Evolutionary conservation across 164 flowering plant species (phyloP).

Genomic region (Tetracentron sinense): DNA sequence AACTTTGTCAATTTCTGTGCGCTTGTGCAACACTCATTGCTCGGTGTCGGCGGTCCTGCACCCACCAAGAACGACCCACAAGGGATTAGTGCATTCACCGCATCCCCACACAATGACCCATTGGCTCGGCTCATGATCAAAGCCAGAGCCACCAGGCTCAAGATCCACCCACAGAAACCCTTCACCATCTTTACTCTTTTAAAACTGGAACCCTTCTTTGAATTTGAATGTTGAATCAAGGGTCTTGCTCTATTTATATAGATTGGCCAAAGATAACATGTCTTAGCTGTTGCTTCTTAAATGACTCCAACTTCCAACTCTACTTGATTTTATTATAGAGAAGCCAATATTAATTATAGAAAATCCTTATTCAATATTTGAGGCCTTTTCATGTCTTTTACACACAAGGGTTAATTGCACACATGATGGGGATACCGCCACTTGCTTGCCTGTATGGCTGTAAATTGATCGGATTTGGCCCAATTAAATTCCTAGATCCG

Average conservation of each 20-base stretch:
- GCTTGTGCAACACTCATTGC: constrained; percentile 30
- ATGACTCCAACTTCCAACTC: not conserved
- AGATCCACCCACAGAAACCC: constrained; percentile 3
- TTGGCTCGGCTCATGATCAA: not conserved
- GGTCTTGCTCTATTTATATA: not conserved
- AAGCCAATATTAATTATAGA: too few relatives aligned
- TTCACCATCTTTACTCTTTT: constrained; percentile 6
- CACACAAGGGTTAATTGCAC: too few relatives aligned
- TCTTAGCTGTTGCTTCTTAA: not conserved
- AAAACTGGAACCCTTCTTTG: not conserved
- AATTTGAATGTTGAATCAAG: not conserved
- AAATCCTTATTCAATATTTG: too few relatives aligned
- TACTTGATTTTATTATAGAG: not conserved
- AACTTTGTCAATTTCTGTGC: constrained; percentile 19
- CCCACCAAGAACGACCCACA: constrained; percentile 35
- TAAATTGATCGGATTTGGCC: too few relatives aligned
- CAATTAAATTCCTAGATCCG: too few relatives aligned
- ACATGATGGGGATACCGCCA: too few relatives aligned
- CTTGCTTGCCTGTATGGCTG: too few relatives aligned
- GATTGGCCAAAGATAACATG: not conserved
- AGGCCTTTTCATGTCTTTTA: too few relatives aligned
- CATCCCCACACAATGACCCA: constrained; percentile 34
- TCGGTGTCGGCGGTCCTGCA: constrained; percentile 19
- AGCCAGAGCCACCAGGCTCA: constrained; percentile 18
- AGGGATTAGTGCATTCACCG: constrained; percentile 32